These are phyloP conservation scores for Nannizziopsis arthrosporioides DNA, from an alignment of 2,329 filamentous ascomycete genomes.

Conservation along the genomic window DNA sequence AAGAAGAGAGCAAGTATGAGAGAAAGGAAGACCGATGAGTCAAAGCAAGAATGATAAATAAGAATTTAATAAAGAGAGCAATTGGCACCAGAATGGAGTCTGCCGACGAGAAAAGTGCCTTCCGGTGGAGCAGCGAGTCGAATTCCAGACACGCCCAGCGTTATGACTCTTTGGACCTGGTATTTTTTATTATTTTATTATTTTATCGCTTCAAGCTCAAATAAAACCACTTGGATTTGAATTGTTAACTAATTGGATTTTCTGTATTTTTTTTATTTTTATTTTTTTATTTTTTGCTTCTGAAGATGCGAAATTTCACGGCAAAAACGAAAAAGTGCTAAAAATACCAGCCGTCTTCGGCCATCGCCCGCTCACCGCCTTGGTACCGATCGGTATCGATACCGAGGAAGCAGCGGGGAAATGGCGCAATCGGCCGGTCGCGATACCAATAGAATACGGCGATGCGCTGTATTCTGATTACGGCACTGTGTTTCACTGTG, in stretches of 20 bases:
- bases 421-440: too few relatives aligned
- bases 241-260: background rate
- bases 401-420: too few relatives aligned
- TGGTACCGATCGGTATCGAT: background rate
- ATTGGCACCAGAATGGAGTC: background rate
- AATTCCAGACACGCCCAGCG: background rate
- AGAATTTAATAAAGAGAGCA: background rate
- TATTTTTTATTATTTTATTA: conserved; percentile 2
- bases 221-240: background rate
- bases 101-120: background rate
- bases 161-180: conserved; percentile 7
- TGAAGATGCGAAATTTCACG: conserved; percentile 6
- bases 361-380: conserved; percentile 2
- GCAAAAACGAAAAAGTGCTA: background rate
- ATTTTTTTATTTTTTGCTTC: conserved; percentile 4
- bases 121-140: background rate
- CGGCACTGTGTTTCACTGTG: too few relatives aligned
- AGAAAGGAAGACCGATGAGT: background rate
- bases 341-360: background rate
- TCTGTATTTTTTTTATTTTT: background rate
- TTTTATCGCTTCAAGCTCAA: background rate
- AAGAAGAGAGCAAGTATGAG: background rate
- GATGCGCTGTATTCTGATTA: too few relatives aligned
- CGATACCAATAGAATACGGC: too few relatives aligned
- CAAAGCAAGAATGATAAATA: too few relatives aligned